A percentile compares a stretch with the other conserved stretches of the same genome.
These are phyloP conservation scores for Aspergillus conjunctus DNA, from an alignment of 495 filamentous ascomycete species.

Conservation along the genomic window DNA sequence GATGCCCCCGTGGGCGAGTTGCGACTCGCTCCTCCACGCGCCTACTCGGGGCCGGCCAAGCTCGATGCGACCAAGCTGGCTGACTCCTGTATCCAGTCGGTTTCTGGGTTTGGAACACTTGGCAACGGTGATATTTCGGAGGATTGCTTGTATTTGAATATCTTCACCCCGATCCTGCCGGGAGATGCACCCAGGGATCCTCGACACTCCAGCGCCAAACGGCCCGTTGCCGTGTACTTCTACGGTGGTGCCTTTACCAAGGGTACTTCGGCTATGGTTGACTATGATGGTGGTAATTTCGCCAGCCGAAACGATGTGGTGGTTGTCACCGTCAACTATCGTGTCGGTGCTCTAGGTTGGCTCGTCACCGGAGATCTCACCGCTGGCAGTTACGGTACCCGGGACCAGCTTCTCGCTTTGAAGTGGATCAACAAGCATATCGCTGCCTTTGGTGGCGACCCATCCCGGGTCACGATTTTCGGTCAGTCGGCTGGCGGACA, in stretches of 20 bases:
- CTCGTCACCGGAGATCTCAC: conserved; percentile 35
- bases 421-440: conserved; percentile 57
- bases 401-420: conserved; percentile 45
- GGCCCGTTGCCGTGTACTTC: conserved; percentile 46
- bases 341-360: conserved; percentile 46
- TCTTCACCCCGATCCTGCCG: conserved; percentile 34
- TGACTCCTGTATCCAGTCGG: conserved; percentile 44
- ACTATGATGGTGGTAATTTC: conserved; percentile 47
- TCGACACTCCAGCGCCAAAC: conserved; percentile 20
- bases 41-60: conserved; percentile 37
- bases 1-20: conserved; percentile 37
- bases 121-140: conserved; percentile 38
- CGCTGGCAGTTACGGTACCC: conserved; percentile 40
- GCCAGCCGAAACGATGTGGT: conserved; percentile 50
- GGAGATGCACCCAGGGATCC: not conserved
- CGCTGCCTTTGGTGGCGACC: conserved; percentile 52
- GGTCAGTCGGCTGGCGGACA: conserved; percentile 60
- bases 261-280: conserved; percentile 42
- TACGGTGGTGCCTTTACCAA: conserved; percentile 48
- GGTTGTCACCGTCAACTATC: conserved; percentile 50
- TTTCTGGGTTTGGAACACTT: conserved; percentile 21
- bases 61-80: conserved; percentile 47
- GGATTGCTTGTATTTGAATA: conserved; percentile 48
- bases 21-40: conserved; percentile 47
- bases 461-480: conserved; percentile 50